phyloP scores from a whole-genome alignment of 306 rosid genomes.

The Echinosophora koreensis region DNA sequence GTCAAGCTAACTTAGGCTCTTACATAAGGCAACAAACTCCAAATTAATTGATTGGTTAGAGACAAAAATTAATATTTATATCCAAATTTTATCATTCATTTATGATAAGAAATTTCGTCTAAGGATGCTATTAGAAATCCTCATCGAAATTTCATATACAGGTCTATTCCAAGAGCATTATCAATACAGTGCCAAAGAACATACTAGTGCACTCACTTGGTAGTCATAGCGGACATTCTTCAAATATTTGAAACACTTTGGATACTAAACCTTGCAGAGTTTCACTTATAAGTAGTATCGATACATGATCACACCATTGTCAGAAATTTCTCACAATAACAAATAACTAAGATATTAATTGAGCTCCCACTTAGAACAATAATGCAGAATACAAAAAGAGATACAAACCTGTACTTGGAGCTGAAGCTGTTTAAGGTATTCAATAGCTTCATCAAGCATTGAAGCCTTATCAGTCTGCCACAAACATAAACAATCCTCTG shows the following conservation, averaged over 20 bases:
- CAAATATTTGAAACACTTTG: neutral
- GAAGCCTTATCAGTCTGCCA: conserved; percentile 95
- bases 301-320: neutral
- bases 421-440: conserved; percentile 98
- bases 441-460: conserved; percentile 97
- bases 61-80: neutral
- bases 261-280: neutral
- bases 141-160: neutral
- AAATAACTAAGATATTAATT: neutral
- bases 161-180: neutral
- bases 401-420: conserved; percentile 90
- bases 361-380: conserved; percentile 4
- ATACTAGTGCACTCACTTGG: neutral
- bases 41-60: neutral
- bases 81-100: neutral
- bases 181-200: neutral
- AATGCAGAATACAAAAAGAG: conserved; percentile 22
- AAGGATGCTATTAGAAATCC: neutral
- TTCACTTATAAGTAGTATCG: neutral
- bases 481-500: conserved; percentile 32
- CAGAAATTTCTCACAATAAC: neutral
- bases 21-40: neutral
- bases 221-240: neutral
- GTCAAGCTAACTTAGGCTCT: neutral
- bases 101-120: too few relatives aligned